Base-by-base conservation (phyloP, 2,329 filamentous ascomycete species). In the Gaeumannomyces tritici region DNA sequence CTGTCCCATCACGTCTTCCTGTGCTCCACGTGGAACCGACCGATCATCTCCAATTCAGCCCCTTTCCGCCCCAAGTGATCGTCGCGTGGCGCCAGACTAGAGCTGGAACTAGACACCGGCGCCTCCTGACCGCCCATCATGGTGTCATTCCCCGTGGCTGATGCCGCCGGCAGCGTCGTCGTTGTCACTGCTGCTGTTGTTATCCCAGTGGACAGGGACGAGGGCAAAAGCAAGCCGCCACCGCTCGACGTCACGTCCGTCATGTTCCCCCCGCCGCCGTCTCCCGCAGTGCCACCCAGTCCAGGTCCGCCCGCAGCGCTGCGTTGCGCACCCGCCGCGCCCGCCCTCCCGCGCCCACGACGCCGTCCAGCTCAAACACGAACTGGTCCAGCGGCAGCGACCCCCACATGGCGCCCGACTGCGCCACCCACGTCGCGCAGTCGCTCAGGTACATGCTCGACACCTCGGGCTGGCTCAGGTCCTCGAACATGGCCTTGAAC, bases 401-500 rank as follows among this genome's bases (percentile, higher is more conserved):
- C 3, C 67, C 70, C 31, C 71, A 72, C 60, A 64, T 68, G 21
- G 70, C 64, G 18, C 67, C 67, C 3, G 67, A 60, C 1, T 69
- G 66, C 28, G 60, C 65, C 27, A 71, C 62, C 69, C 70, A 71
- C 12, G 66, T 68, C 1, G 66, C 63, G 59, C 70, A 62, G 61
- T 62, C 61, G 31, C 55, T 62, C 31, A 26, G 54, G 55, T 57
- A 71, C 29, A 70, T 68, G n/a, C 24, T 21, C 4, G 54, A 33
- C 60, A 27, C n/a, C 54, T 57, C 33, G n/a, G 60, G 55, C 60
- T 28, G 54, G 60, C n/a, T 47, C n/a, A 72, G 27, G 35, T 73
- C 70, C 63, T 74, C 71, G 59, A 74, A 74, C 2, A 72, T 67
- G 13, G 72, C 73, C 61, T 73, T 73, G 67, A 74, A 75, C 2